These are phyloP conservation scores for Pyrenochaeta sp. DNA, from an alignment of 2,329 filamentous ascomycete species.

Conservation along the genomic window DNA sequence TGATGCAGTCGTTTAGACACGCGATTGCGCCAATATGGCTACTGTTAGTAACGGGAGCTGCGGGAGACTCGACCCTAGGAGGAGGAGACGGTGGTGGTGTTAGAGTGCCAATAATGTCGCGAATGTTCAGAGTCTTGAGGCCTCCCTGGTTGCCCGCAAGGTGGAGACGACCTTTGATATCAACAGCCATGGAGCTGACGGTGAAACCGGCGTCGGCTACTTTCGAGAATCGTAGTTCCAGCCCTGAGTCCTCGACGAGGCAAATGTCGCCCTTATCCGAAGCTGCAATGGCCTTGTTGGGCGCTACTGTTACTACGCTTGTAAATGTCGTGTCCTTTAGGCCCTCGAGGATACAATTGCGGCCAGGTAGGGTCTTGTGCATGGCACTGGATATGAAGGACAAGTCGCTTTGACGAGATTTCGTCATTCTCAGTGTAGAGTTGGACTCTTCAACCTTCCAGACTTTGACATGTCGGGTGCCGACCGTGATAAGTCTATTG, in stretches of 20 bases:
- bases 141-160: slow-evolving; percentile 73
- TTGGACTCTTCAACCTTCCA: slow-evolving; percentile 81
- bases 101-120: slow-evolving; percentile 39
- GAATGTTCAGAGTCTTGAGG: slow-evolving; percentile 54
- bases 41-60: slow-evolving; percentile 33
- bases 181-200: slow-evolving; percentile 71
- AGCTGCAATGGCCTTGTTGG: slow-evolving; percentile 79
- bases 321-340: slow-evolving; percentile 86
- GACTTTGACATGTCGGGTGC: slow-evolving; percentile 89
- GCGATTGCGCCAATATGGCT: slow-evolving; percentile 48
- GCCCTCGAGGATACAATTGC: slow-evolving; percentile 84
- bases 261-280: slow-evolving; percentile 92
- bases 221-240: slow-evolving; percentile 73
- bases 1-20: slow-evolving; percentile 46
- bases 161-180: slow-evolving; percentile 65
- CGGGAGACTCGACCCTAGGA: slow-evolving; percentile 42
- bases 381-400: slow-evolving; percentile 54
- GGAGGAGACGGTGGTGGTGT: slow-evolving; percentile 47
- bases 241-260: slow-evolving; percentile 78
- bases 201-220: slow-evolving; percentile 72
- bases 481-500: slow-evolving; percentile 80
- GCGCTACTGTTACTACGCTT: slow-evolving; percentile 74
- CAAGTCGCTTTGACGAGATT: slow-evolving; percentile 43
- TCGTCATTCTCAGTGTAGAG: slow-evolving; percentile 55
- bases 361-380: slow-evolving; percentile 75